These are phyloP conservation scores for Hypoxylon crocopeplum DNA, from an alignment of 495 filamentous ascomycete species.

Conservation along the genomic window DNA sequence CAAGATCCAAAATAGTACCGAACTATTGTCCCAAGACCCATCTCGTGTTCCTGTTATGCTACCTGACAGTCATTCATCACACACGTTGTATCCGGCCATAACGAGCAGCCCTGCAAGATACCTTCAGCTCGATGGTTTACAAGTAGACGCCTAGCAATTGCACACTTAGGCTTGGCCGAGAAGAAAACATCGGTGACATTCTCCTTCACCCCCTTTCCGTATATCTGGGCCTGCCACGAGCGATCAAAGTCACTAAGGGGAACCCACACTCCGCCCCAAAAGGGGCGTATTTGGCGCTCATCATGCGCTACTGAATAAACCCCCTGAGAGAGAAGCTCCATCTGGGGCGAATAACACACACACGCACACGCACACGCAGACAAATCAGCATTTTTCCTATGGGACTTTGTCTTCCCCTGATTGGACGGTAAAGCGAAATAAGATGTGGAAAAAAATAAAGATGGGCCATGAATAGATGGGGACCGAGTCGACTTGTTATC, in stretches of 20 bases:
- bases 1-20: conserved; percentile 33
- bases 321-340: not conserved
- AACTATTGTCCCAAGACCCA: conserved; percentile 37
- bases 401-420: conserved; percentile 5
- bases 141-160: conserved; percentile 19
- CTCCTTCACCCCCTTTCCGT: not conserved
- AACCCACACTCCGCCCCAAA: conserved; percentile 24
- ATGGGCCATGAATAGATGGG: conserved; percentile 22
- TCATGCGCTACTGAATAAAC: conserved; percentile 16
- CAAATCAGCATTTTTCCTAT: conserved; percentile 10
- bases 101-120: conserved; percentile 2
- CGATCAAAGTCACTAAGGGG: conserved; percentile 22
- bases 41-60: conserved; percentile 37
- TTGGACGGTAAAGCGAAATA: conserved; percentile 40
- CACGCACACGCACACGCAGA: conserved; percentile 6
- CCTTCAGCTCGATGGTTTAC: not conserved
- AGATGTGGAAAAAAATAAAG: conserved; percentile 35
- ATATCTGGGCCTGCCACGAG: not conserved
- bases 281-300: conserved; percentile 25
- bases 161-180: too few relatives aligned
- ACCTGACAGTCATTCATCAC: conserved; percentile 22
- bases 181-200: too few relatives aligned
- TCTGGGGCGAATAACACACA: conserved; percentile 12
- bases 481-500: conserved; percentile 14
- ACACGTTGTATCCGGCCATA: conserved; percentile 17